phyloP scores from a whole-genome alignment of 305 asterid genomes.

The Fraxinus nigra region DNA sequence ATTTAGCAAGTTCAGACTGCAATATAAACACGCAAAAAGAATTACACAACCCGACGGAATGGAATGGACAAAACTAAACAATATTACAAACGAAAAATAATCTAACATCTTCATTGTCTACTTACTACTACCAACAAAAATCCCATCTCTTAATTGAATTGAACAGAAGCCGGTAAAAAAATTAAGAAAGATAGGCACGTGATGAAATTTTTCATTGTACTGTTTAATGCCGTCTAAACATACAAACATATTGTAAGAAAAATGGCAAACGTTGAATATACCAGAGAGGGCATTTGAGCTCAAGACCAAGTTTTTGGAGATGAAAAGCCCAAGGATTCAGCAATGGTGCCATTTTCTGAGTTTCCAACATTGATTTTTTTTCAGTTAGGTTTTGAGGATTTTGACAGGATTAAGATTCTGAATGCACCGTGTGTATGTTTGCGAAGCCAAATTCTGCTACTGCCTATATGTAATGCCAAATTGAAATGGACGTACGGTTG shows the following conservation, averaged over 20 bases:
- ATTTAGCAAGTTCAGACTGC: constrained; percentile 65
- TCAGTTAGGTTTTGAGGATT: not conserved
- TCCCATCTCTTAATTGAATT: not conserved
- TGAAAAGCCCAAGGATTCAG: constrained; percentile 73
- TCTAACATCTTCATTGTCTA: not conserved
- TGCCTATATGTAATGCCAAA: not conserved
- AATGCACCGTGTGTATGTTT: not conserved
- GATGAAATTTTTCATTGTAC: not conserved
- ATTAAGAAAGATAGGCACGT: not conserved
- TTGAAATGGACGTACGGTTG: not conserved
- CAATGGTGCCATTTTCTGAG: constrained; percentile 30
- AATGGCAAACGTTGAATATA: constrained; percentile 10
- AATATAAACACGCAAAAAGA: not conserved
- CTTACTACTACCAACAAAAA: not conserved
- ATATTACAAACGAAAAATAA: not conserved
- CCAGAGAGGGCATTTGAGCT: constrained; percentile 87
- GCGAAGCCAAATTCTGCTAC: not conserved
- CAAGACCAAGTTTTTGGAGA: constrained; percentile 74
- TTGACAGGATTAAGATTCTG: not conserved
- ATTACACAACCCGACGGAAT: not conserved
- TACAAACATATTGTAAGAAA: not conserved
- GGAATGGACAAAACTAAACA: not conserved
- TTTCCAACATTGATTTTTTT: constrained; percentile 40
- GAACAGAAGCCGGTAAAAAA: not conserved
- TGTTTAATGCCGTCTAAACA: not conserved